Evolutionary conservation across 2,329 filamentous ascomycete genomes (phyloP).

Genomic region (Tolypocladium ovalisporum): DNA sequence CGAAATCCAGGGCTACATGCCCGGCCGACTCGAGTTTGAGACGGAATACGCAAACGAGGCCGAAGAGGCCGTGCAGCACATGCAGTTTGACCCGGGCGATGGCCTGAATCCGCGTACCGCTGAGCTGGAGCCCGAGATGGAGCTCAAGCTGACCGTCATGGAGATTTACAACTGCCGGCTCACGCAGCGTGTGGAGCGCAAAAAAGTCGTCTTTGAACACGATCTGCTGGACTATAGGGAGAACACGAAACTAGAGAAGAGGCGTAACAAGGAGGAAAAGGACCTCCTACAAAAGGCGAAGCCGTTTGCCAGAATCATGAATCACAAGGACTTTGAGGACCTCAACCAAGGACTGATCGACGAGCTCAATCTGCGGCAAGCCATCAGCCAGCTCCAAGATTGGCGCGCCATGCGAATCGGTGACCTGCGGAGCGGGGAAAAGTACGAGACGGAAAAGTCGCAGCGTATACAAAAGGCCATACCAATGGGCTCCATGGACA

Average conservation of each 20-base stretch:
- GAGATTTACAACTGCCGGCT: conserved; percentile 93
- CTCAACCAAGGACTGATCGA: conserved; percentile 79
- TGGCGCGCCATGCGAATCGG: conserved; percentile 81
- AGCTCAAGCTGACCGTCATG: conserved; percentile 95
- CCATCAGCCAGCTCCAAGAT: conserved; percentile 83
- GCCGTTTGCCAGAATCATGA: conserved; percentile 95
- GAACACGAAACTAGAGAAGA: conserved; percentile 84
- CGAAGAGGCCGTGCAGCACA: conserved; percentile 94
- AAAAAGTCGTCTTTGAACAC: conserved; percentile 95
- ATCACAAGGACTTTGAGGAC: conserved; percentile 76
- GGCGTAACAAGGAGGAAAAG: conserved; percentile 86
- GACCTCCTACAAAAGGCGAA: conserved; percentile 90
- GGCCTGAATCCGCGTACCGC: conserved; percentile 77
- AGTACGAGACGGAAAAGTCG: conserved; percentile 84
- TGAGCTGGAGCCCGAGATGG: conserved; percentile 88
- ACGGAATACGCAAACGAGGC: conserved; percentile 97
- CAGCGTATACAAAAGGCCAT: conserved; percentile 57
- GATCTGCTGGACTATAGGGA: conserved; percentile 87
- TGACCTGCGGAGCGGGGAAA: conserved; percentile 76
- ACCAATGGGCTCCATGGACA: conserved; percentile 74
- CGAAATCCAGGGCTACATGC: conserved; percentile 98
- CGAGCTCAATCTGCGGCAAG: conserved; percentile 82
- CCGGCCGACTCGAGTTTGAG: conserved; percentile 91
- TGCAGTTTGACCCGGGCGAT: conserved; percentile 96
- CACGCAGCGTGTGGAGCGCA: conserved; percentile 83